Evolutionary conservation across 2,329 filamentous ascomycete genomes (phyloP), one percentile per base, ranked within the genome.

Genomic region (Camillea tinctor): DNA sequence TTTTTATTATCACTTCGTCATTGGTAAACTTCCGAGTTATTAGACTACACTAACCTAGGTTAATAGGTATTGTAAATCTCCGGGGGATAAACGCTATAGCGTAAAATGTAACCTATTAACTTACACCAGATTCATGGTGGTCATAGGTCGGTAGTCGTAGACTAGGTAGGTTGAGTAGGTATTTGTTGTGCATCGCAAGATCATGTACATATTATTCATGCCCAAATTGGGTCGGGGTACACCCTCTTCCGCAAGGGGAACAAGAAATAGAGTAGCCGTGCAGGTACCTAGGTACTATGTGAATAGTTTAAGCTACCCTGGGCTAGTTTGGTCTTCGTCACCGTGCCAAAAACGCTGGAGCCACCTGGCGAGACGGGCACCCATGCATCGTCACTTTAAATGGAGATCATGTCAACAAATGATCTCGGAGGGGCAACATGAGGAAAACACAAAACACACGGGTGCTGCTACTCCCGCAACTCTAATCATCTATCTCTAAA

Each of bases 271-370:
- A 49, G 19, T 17, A n/a, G 8, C 17, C 44, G 11, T 49, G 17
- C 44, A 20, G 19, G 44, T 17, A 49, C 15, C 44, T 20, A 49
- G 44, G 24, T 26, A 26, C 24, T 26, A 26, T 4, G 24, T 26
- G 26, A 30, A 7, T 4, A 50, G 48, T 17, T 5, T 5, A 19
- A 17, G n/a, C 48, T 20, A 23, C 19, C 23, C n/a, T n/a, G n/a
- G n/a, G n/a, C n/a, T n/a, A 23, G 24, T 24, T 13, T 26, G 30
- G 52, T 50, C 22, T 49, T 55, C 62, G 66, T 72, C 68, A 61
- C 68, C 71, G 61, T 66, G 71, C 67, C 69, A 71, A 68, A 71
- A 62, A 62, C 63, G 66, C 66, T 66, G 56, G 63, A 65, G 62
- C 66, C 66, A 64, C 62, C 54, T 36, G 2, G 22, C 51, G 51